phyloP scores from a whole-genome alignment of 208 protist species.

The Hexamita inflata region DNA sequence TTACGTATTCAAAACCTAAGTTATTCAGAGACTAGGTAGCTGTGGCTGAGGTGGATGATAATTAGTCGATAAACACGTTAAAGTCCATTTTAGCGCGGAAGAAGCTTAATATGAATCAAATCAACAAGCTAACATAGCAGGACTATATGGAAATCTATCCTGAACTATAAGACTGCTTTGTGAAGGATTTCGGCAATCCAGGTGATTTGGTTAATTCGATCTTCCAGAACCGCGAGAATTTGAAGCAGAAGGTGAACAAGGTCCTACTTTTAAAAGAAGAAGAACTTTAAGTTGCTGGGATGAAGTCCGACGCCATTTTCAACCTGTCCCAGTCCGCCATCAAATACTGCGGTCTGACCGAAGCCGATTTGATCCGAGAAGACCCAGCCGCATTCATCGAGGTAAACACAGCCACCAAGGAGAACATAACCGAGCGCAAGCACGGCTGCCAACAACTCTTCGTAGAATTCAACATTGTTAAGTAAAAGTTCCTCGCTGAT shows the following conservation, averaged over 20 bases:
- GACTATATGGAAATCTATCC: slow-evolving; percentile 9
- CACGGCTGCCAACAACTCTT: background rate
- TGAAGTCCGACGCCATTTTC: background rate
- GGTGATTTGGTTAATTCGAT: background rate
- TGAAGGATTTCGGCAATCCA: background rate
- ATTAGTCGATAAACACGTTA: too few species aligned
- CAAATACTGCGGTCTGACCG: background rate
- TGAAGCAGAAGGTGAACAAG: background rate
- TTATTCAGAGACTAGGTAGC: too few species aligned
- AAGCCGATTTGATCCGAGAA: background rate
- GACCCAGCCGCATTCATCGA: slow-evolving; percentile 6
- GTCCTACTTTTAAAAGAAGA: background rate
- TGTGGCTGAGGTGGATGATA: too few species aligned
- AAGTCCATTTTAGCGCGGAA: too few species aligned
- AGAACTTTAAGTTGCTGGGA: background rate
- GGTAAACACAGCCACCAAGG: background rate
- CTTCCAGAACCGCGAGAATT: too few species aligned
- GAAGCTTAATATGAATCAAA: too few species aligned
- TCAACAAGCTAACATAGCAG: too few species aligned
- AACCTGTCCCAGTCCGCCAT: background rate
- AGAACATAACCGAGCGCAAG: background rate
- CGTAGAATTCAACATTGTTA: background rate
- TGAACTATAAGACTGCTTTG: background rate
- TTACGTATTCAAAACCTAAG: too few species aligned
- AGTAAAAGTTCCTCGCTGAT: background rate